A percentile compares a stretch with the other conserved stretches of the same genome.
Conservation (phyloP, 106 monocot species). For the Ottelia alismoides region DNA sequence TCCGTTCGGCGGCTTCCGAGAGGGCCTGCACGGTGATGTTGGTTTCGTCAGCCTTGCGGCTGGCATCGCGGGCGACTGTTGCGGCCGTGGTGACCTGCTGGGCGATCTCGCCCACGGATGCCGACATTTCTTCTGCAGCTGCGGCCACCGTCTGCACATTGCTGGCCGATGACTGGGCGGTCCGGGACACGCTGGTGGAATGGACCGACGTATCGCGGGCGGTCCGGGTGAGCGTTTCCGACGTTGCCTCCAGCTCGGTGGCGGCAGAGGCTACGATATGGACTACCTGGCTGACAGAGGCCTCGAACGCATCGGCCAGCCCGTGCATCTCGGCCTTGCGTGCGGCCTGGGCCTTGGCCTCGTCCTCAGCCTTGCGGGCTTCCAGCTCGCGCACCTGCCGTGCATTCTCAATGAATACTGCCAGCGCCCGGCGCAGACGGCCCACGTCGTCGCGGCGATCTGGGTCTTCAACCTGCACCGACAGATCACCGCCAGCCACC, state of each 20-base stretch:
- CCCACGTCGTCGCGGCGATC: not conserved
- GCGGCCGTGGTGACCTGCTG: not conserved
- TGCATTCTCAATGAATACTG: not conserved
- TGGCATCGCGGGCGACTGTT: not conserved
- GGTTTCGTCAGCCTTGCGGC: not conserved
- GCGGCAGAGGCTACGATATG: not conserved
- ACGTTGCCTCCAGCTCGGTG: not conserved
- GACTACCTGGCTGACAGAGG: not conserved
- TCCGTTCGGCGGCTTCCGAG: not conserved
- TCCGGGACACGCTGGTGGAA: not conserved
- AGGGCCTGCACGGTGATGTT: not conserved
- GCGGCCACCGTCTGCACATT: not conserved
- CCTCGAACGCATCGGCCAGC: not conserved
- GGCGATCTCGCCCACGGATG: not conserved
- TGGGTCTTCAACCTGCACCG: not conserved
- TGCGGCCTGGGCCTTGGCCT: not conserved
- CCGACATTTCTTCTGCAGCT: not conserved
- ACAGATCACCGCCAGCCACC: not conserved
- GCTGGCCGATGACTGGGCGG: not conserved
- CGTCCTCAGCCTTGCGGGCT: not conserved
- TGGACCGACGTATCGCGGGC: too few relatives aligned
- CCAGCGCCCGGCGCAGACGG: not conserved
- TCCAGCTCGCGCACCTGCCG: not conserved
- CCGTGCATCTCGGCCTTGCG: not conserved
- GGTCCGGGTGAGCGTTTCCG: not conserved